Conservation (phyloP, 129 eudicot genomes). For the Centella asiatica region DNA sequence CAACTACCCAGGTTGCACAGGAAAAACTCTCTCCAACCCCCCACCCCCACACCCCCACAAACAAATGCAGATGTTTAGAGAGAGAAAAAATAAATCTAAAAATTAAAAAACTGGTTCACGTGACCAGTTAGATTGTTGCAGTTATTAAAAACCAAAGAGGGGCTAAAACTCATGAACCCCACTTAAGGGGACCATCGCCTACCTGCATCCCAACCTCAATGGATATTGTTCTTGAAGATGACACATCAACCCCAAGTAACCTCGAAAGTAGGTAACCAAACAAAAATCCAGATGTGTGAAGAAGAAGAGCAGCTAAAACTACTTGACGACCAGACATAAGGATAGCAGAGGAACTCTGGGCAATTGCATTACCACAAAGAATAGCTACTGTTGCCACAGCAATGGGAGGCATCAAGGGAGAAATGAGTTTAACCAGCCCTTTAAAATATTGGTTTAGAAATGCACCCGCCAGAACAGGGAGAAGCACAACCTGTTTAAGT, state of each 20-base stretch:
- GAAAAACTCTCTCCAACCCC: no score
- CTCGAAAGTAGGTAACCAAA: conserved; percentile 70
- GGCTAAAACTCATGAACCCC: not conserved
- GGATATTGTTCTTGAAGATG: conserved; percentile 78
- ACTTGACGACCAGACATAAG: conserved; percentile 79
- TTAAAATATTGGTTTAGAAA: conserved; percentile 77
- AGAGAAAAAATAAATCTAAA: no score
- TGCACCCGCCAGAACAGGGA: conserved; percentile 90
- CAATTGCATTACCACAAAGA: conserved; percentile 92
- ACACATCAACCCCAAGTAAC: conserved; percentile 47
- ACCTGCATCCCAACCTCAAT: conserved; percentile 99
- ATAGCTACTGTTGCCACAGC: conserved; percentile 90
- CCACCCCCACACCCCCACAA: no score
- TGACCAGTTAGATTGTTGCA: not conserved
- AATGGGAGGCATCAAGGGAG: conserved; percentile 88
- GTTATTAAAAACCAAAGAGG: not conserved
- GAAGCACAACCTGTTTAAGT: conserved; percentile 61
- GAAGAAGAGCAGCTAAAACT: conserved; percentile 56
- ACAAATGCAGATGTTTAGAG: no score
- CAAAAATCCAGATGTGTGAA: conserved; percentile 70
- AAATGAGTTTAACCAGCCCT: conserved; percentile 51
- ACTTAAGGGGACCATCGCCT: not conserved
- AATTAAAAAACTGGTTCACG: no score
- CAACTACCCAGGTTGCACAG: no score
- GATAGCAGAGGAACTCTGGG: conserved; percentile 81